Evolutionary conservation across 768 basidiomycete genomes (phyloP).

Genomic region (Lentinula raphanica): DNA sequence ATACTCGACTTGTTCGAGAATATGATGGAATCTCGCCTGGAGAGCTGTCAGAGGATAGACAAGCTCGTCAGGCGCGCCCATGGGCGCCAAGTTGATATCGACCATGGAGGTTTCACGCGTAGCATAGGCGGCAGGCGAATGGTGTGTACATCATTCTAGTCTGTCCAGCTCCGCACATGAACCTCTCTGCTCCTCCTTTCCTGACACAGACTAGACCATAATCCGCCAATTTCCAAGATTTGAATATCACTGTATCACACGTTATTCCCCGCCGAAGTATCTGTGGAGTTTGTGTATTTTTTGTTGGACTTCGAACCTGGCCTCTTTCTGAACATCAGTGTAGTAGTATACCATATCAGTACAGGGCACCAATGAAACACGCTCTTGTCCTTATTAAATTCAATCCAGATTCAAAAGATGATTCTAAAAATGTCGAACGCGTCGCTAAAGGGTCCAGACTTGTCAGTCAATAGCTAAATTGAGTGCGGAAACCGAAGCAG

Average conservation of each 20-base stretch:
- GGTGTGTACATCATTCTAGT: constrained; percentile 2
- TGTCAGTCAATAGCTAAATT: not conserved
- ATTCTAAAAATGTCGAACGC: too few relatives aligned
- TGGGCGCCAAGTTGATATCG: constrained; percentile 20
- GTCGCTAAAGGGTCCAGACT: not conserved
- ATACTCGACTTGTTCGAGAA: constrained; percentile 66
- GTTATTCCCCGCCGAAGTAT: not conserved
- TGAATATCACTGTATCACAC: not conserved
- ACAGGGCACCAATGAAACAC: not conserved
- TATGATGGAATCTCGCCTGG: constrained; percentile 71
- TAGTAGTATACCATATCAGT: not conserved
- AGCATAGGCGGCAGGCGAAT: not conserved
- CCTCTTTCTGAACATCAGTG: not conserved
- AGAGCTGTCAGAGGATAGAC: constrained; percentile 66
- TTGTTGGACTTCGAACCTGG: not conserved
- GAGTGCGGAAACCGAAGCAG: not conserved
- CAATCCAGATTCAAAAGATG: not conserved
- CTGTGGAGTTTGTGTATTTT: not conserved
- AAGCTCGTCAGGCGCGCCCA: constrained; percentile 48
- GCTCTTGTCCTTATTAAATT: not conserved
- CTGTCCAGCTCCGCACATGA: not conserved
- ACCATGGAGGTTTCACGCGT: not conserved
- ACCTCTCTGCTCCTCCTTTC: not conserved
- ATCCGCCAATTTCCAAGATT: not conserved
- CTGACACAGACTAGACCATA: not conserved